Conservation (phyloP, 176 grass and related monocot species). For the Lolium rigidum region DNA sequence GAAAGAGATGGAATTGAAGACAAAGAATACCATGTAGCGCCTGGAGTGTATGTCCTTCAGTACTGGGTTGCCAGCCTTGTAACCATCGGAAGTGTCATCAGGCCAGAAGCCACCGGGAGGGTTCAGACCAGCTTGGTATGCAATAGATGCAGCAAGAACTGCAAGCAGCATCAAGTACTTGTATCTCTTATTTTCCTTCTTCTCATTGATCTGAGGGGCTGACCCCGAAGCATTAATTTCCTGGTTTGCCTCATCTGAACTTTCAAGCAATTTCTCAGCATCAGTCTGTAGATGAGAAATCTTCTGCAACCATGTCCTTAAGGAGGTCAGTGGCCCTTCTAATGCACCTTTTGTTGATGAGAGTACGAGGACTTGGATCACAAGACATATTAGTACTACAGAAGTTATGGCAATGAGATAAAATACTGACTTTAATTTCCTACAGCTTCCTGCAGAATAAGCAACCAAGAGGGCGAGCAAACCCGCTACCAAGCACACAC, state of each 20-base stretch:
- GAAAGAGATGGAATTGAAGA: constrained; percentile 56
- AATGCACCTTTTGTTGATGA: not conserved
- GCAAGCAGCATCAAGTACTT: constrained; percentile 63
- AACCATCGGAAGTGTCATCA: not conserved
- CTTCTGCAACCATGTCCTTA: not conserved
- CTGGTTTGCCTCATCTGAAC: not conserved
- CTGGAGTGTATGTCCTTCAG: constrained; percentile 16
- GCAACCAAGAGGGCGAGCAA: constrained; percentile 42
- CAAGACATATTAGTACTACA: constrained; percentile 28
- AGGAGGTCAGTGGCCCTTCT: not conserved
- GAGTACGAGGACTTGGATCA: constrained; percentile 34
- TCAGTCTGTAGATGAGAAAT: not conserved
- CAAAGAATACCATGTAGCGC: constrained; percentile 28
- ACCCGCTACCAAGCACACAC: constrained; percentile 39
- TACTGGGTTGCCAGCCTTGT: constrained; percentile 38
- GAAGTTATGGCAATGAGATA: constrained; percentile 36
- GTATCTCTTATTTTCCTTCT: constrained; percentile 30
- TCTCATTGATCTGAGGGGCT: not conserved
- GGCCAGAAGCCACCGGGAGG: constrained; percentile 57
- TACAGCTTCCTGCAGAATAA: constrained; percentile 50
- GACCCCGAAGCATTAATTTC: not conserved
- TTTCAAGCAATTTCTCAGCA: not conserved
- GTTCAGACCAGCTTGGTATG: constrained; percentile 60
- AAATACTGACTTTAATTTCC: constrained; percentile 19
- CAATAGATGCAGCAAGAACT: constrained; percentile 47